Percentiles rank a stretch among this genome's conserved stretches.
Evolutionary conservation across 371 early-diverging fungal genomes (phyloP).

Genomic region (Nosema muscidifuracis): DNA sequence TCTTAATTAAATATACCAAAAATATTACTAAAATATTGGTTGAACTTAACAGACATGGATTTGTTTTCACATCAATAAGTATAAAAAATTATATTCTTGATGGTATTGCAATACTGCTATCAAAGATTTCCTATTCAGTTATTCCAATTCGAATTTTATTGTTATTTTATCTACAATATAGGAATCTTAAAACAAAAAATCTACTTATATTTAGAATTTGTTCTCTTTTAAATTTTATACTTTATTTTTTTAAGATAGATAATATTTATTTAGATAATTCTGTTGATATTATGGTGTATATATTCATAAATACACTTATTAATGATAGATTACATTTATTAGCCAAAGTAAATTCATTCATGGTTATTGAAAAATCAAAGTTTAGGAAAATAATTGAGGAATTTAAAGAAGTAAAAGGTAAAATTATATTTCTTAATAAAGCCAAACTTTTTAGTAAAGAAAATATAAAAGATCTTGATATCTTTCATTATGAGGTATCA

Average conservation of each 20-base stretch:
- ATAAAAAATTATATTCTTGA: background rate
- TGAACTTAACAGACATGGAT: background rate
- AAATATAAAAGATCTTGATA: background rate
- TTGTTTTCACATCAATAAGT: background rate
- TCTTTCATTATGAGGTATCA: background rate
- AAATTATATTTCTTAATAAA: no score
- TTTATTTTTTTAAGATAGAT: background rate
- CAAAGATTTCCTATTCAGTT: background rate
- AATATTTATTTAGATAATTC: background rate
- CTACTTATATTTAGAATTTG: background rate
- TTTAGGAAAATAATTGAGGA: background rate
- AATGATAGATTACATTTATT: background rate
- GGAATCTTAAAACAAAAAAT: background rate
- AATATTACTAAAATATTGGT: background rate
- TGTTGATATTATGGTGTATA: background rate
- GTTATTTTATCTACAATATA: background rate
- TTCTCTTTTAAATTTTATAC: background rate
- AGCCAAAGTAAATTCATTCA: background rate
- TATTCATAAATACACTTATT: background rate
- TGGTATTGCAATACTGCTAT: background rate
- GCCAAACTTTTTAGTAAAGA: no score
- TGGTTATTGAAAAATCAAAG: background rate
- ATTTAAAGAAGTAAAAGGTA: background rate
- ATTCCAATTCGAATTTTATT: background rate
- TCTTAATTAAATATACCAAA: background rate